Evolutionary conservation across 768 basidiomycete species (phyloP).

Genomic region (Boletus eberwhitei): DNA sequence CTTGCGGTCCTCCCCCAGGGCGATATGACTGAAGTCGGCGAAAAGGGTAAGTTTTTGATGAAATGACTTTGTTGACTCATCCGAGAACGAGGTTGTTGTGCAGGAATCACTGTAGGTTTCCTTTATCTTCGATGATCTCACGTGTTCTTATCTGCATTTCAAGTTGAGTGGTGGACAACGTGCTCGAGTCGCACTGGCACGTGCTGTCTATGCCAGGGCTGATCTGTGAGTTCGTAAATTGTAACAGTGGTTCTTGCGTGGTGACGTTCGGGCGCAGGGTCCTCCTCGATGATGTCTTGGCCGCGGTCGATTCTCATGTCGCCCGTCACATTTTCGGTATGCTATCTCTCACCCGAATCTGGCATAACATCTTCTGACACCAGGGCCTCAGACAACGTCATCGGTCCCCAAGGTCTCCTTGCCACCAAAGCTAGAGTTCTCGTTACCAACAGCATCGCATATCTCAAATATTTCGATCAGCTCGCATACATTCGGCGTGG

Average conservation of each 20-base stretch:
- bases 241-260: neutral
- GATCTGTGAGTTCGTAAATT: slow-evolving; percentile 57
- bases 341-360: neutral
- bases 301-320: slow-evolving; percentile 84
- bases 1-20: slow-evolving; percentile 75
- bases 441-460: slow-evolving; percentile 87
- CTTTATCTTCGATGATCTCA: neutral
- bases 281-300: slow-evolving; percentile 87
- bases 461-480: slow-evolving; percentile 72
- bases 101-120: slow-evolving; percentile 55
- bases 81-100: neutral
- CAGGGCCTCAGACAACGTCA: slow-evolving; percentile 61
- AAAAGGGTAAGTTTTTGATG: slow-evolving; percentile 54
- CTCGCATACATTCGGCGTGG: slow-evolving; percentile 76
- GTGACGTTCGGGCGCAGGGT: slow-evolving; percentile 38
- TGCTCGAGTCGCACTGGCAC: slow-evolving; percentile 78
- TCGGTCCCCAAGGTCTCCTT: slow-evolving; percentile 81
- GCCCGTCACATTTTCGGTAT: slow-evolving; percentile 81
- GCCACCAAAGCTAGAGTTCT: slow-evolving; percentile 80
- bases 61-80: too few species aligned
- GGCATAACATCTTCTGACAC: neutral
- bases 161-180: slow-evolving; percentile 83
- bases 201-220: slow-evolving; percentile 88
- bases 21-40: slow-evolving; percentile 82
- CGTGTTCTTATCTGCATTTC: slow-evolving; percentile 14